Evolutionary conservation across 2,329 filamentous ascomycete species (phyloP).

Genomic region (Pseudohalonectria lignicola): DNA sequence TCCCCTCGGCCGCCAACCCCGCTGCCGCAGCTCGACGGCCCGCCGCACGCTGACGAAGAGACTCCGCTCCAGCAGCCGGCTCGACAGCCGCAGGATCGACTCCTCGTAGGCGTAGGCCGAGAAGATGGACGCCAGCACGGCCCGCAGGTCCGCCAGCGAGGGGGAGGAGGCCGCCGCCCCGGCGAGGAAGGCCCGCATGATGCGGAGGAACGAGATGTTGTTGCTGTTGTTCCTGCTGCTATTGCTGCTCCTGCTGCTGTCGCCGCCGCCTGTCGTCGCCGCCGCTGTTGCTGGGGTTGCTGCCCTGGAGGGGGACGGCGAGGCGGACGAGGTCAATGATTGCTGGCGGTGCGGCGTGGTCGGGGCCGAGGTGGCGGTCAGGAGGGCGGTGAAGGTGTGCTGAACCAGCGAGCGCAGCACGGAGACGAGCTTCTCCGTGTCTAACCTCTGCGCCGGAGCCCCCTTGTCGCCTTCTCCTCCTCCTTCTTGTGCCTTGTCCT

Average conservation of each 20-base stretch:
- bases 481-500: slow-evolving; percentile 4
- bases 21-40: slow-evolving; percentile 63
- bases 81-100: slow-evolving; percentile 75
- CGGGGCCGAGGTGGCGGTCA: slow-evolving; percentile 59
- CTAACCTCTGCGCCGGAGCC: slow-evolving; percentile 20
- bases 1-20: slow-evolving; percentile 79
- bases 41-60: slow-evolving; percentile 75
- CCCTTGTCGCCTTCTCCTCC: neutral
- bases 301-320: slow-evolving; percentile 1
- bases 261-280: neutral
- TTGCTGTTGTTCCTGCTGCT: slow-evolving; percentile 21
- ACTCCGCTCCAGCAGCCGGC: slow-evolving; percentile 77
- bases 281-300: neutral
- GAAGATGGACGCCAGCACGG: slow-evolving; percentile 81
- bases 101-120: slow-evolving; percentile 93
- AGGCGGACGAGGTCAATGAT: no score
- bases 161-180: slow-evolving; percentile 74
- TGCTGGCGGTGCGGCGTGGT: slow-evolving; percentile 19
- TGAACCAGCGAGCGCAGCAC: slow-evolving; percentile 74
- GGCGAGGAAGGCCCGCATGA: slow-evolving; percentile 79
- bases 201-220: slow-evolving; percentile 73
- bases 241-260: slow-evolving; percentile 10
- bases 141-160: slow-evolving; percentile 74
- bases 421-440: slow-evolving; percentile 50
- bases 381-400: slow-evolving; percentile 77